phyloP scores from a whole-genome alignment of 148 eudicot genomes.

The Spergularia bocconei region DNA sequence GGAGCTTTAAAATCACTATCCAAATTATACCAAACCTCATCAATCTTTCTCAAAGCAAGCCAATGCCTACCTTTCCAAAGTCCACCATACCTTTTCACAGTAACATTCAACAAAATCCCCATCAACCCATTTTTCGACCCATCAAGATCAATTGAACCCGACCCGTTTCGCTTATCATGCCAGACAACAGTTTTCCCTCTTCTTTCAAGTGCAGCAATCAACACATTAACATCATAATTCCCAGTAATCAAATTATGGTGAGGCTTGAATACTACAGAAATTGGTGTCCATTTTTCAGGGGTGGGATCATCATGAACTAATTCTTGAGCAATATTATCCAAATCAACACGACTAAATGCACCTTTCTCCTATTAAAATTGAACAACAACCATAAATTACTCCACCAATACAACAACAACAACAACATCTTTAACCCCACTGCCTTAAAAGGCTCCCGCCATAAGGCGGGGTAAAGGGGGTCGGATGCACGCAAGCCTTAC shows the following conservation, averaged over 20 bases:
- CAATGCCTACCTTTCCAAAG: slow-evolving; percentile 82
- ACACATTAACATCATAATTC: slow-evolving; percentile 84
- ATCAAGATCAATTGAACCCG: slow-evolving; percentile 60
- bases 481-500: no score
- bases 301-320: slow-evolving; percentile 64
- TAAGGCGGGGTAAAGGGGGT: no score
- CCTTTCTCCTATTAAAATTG: slow-evolving; percentile 59
- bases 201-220: slow-evolving; percentile 72
- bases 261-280: slow-evolving; percentile 74
- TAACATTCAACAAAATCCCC: slow-evolving; percentile 80
- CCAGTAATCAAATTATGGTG: slow-evolving; percentile 86
- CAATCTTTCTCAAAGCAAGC: slow-evolving; percentile 69
- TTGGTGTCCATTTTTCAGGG: slow-evolving; percentile 63
- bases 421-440: no score
- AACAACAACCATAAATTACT: slow-evolving; percentile 14
- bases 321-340: slow-evolving; percentile 64
- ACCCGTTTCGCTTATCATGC: slow-evolving; percentile 73
- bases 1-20: slow-evolving; percentile 87
- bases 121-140: slow-evolving; percentile 52
- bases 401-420: no score
- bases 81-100: slow-evolving; percentile 56
- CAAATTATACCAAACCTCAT: slow-evolving; percentile 82
- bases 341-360: slow-evolving; percentile 54
- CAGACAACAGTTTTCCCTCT: slow-evolving; percentile 74
- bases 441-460: no score